phyloP scores from a whole-genome alignment of 2,329 filamentous ascomycete genomes.

The Sporothrix humicola region DNA sequence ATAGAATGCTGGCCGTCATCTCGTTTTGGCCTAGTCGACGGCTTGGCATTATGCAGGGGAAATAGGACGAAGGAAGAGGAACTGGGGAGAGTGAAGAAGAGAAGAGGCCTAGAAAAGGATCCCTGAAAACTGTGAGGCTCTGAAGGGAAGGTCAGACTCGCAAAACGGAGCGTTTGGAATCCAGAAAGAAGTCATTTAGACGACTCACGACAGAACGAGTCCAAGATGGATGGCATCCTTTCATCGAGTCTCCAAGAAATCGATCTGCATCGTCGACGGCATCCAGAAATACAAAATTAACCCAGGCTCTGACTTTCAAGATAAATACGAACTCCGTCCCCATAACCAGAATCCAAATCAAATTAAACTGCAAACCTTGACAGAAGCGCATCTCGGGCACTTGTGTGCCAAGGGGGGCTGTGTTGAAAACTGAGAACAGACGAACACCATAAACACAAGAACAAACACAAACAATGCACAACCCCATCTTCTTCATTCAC shows the following conservation, averaged over 20 bases:
- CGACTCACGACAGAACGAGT: too few relatives aligned
- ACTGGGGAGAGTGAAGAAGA: background rate
- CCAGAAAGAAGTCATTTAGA: background rate
- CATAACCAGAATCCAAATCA: background rate
- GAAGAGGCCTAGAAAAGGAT: too few relatives aligned
- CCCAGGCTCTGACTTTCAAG: too few relatives aligned
- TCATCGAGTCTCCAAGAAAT: background rate
- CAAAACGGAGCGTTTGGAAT: background rate
- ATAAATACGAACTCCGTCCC: background rate
- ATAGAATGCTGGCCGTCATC: background rate
- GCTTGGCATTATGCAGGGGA: slow-evolving; percentile 30
- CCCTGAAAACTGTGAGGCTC: background rate
- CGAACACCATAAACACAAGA: background rate
- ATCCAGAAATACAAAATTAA: background rate
- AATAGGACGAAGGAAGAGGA: slow-evolving; percentile 11
- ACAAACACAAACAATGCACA: background rate
- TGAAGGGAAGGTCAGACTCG: background rate
- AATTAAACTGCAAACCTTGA: background rate
- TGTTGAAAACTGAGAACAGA: background rate
- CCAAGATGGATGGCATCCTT: too few relatives aligned
- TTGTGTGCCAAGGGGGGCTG: slow-evolving; percentile 18
- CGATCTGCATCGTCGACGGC: background rate
- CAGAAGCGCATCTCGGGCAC: background rate
- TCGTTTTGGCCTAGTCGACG: background rate
- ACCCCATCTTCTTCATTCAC: background rate